These are phyloP conservation scores for Leccinum boreale DNA, from an alignment of 768 basidiomycete species.

Conservation along the genomic window DNA sequence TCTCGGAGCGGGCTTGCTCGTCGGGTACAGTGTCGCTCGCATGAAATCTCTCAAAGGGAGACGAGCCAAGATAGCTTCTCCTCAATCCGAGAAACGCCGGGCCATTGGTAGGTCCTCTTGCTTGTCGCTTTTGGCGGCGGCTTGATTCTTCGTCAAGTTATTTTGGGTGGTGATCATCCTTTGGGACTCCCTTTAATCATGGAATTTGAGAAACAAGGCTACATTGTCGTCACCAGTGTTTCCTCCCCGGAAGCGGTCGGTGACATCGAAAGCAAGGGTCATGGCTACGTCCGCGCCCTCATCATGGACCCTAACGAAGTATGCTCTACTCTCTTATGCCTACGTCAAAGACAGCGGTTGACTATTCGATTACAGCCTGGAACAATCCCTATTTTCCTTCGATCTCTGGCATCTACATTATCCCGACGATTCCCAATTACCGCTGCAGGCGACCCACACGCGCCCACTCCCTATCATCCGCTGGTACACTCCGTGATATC, in stretches of 20 bases:
- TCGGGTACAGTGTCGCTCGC: slow-evolving; percentile 45
- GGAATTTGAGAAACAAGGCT: slow-evolving; percentile 74
- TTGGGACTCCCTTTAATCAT: slow-evolving; percentile 68
- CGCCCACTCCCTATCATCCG: slow-evolving; percentile 58
- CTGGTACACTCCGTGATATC: slow-evolving; percentile 79
- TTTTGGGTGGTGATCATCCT: slow-evolving; percentile 78
- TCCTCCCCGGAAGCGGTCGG: slow-evolving; percentile 62
- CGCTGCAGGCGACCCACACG: slow-evolving; percentile 77
- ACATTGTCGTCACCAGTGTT: slow-evolving; percentile 81
- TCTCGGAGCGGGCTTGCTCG: slow-evolving; percentile 59
- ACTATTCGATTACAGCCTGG: slow-evolving; percentile 50
- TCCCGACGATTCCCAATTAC: slow-evolving; percentile 81
- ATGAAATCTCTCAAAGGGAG: slow-evolving; percentile 22
- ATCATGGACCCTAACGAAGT: slow-evolving; percentile 81
- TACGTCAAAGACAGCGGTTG: background rate
- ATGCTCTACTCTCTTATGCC: slow-evolving; percentile 12
- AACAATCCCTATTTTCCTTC: slow-evolving; percentile 71
- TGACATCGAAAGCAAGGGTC: slow-evolving; percentile 57
- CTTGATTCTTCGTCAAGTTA: slow-evolving; percentile 42
- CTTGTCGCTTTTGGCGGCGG: background rate
- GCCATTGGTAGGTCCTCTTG: slow-evolving; percentile 39
- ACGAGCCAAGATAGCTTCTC: slow-evolving; percentile 24
- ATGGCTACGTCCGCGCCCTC: slow-evolving; percentile 78
- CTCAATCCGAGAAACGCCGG: slow-evolving; percentile 39
- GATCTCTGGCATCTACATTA: slow-evolving; percentile 75